These are phyloP conservation scores for Rhododendron kiyosumense DNA, from an alignment of 148 eudicot species.

Conservation along the genomic window DNA sequence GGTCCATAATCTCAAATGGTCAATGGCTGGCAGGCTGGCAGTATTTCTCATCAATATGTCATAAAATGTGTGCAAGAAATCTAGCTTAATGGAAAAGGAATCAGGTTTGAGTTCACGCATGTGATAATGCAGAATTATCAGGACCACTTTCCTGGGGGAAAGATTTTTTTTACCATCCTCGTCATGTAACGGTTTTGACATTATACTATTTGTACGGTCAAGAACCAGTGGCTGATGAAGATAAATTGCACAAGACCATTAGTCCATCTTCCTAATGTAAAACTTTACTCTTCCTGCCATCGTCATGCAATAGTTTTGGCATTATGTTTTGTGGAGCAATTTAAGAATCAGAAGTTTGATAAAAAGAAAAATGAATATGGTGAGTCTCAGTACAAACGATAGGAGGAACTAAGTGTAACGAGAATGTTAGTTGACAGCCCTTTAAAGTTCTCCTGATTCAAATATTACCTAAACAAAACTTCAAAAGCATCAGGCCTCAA, in stretches of 20 bases:
- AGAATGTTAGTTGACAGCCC: background rate
- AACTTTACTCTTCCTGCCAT: too few relatives aligned
- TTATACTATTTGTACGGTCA: background rate
- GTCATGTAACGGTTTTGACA: background rate
- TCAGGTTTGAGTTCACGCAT: background rate
- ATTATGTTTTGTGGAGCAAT: background rate
- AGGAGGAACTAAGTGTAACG: background rate
- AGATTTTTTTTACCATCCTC: background rate
- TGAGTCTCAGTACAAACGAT: background rate
- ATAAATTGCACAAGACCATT: background rate
- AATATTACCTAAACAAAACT: background rate
- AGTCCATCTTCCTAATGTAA: background rate
- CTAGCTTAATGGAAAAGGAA: background rate
- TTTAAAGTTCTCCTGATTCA: background rate
- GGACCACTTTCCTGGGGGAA: background rate
- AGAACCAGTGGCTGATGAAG: background rate
- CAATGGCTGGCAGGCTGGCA: background rate
- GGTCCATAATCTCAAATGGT: background rate
- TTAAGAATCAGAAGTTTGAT: background rate
- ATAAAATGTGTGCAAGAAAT: background rate
- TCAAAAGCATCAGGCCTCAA: background rate
- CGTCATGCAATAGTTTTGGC: background rate
- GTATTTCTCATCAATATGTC: background rate
- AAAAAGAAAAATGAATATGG: background rate
- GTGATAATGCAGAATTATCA: background rate